These are phyloP conservation scores for Penicillium verhagenii DNA, from an alignment of 495 filamentous ascomycete genomes.

Conservation along the genomic window DNA sequence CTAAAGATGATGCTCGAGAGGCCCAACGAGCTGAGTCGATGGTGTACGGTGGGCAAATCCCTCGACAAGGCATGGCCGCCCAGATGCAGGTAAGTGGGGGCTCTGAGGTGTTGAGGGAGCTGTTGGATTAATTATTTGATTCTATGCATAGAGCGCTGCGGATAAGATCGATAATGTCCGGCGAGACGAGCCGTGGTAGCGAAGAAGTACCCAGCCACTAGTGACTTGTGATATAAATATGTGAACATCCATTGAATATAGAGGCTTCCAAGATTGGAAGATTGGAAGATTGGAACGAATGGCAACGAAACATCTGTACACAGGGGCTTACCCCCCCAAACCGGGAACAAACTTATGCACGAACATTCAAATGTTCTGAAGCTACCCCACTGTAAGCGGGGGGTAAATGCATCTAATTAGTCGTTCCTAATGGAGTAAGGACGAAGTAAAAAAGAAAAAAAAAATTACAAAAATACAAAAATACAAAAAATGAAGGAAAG, in stretches of 20 bases:
- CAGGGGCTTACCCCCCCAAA: too few species aligned
- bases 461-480: too few species aligned
- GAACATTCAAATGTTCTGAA: too few species aligned
- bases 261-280: too few species aligned
- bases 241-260: not conserved
- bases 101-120: not conserved
- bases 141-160: slow-evolving; percentile 28
- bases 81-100: slow-evolving; percentile 34
- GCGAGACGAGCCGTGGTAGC: slow-evolving; percentile 8
- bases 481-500: too few species aligned
- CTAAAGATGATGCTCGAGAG: slow-evolving; percentile 35
- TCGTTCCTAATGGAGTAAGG: too few species aligned
- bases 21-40: slow-evolving; percentile 33
- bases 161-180: slow-evolving; percentile 31
- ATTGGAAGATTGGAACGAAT: too few species aligned
- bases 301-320: not conserved
- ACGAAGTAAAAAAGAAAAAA: too few species aligned
- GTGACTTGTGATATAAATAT: not conserved
- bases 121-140: slow-evolving; percentile 8
- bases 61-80: slow-evolving; percentile 28
- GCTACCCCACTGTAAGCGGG: not conserved
- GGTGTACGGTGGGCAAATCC: slow-evolving; percentile 32
- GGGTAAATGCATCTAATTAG: not conserved
- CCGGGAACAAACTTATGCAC: too few species aligned
- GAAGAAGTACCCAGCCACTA: not conserved